Evolutionary conservation across 371 early-diverging fungal genomes (phyloP), one percentile per base, ranked within the genome.

Genomic region (Mortierella sp.): DNA sequence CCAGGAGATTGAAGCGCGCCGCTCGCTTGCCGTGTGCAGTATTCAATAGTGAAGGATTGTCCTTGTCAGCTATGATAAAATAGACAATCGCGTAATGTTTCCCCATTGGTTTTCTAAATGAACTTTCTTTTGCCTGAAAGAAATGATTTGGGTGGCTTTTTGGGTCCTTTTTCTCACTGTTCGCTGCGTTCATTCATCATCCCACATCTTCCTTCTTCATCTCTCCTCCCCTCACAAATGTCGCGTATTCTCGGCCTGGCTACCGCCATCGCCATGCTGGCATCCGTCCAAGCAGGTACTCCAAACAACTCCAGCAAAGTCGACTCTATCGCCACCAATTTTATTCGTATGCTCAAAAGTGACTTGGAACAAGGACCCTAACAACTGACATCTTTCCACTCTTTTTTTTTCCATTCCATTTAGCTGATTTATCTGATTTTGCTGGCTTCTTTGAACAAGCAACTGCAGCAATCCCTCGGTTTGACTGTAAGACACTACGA

Each of bases 1-100:
- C 44, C 75, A 71, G 45, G 89, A 88, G 13, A 79, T 90, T 21
- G 88, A 89, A 52, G 58, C 80, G 1, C 89, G 88, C 63, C 82
- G 90, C 71, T 54, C 84, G 13, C 45, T 75, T 73, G 65, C 81
- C 1, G 75, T 73, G 26, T 84, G 81, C 44, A 68, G 34, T 2
- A 84, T 84, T 7, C 78, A 78, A 24, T 84, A 71, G 58, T 44
- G 58, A 24, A 8, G 21, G n/a, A 14, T 13, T 13, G 14, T 14
- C 21, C 54, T 55, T 54, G 13, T 76, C 55, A n/a, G 50, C 11
- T 38, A 31, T 13, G 28, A 50, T 34, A 11, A 21, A 31, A 21
- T 0, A 44, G 72, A 48, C 8, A 38, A 13, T 57, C 58, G 58
- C 58, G 28, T 26, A 57, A 57, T 38, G 42, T 38, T 38, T 38